A percentile compares a stretch with the other conserved stretches of the same genome.
These are phyloP conservation scores for Pseudogymnoascus sp. DNA, from an alignment of 2,329 filamentous ascomycete species.

Conservation along the genomic window DNA sequence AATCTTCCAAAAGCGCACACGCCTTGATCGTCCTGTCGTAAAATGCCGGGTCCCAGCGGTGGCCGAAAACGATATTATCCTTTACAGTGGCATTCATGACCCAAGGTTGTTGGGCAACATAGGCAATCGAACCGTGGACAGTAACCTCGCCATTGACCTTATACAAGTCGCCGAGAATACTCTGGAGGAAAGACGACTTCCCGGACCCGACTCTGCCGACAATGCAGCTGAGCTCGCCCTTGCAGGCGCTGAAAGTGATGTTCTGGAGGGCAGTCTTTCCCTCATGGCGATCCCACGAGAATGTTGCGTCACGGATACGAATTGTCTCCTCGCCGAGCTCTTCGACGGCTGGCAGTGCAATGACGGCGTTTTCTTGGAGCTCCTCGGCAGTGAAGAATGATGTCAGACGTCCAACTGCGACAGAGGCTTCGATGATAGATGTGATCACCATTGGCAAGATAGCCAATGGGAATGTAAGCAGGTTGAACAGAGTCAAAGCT, in stretches of 20 bases:
- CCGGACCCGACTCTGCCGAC: conserved; percentile 92
- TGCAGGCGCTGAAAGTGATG: conserved; percentile 82
- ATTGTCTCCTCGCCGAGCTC: conserved; percentile 81
- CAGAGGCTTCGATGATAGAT: conserved; percentile 89
- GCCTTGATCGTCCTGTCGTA: conserved; percentile 90
- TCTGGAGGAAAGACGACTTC: conserved; percentile 87
- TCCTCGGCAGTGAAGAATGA: conserved; percentile 83
- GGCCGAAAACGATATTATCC: conserved; percentile 95
- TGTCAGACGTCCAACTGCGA: conserved; percentile 80
- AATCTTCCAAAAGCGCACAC: conserved; percentile 86
- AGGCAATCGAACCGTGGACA: conserved; percentile 76
- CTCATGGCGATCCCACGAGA: conserved; percentile 90
- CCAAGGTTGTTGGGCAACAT: conserved; percentile 90
- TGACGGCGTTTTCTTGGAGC: conserved; percentile 77
- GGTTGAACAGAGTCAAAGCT: conserved; percentile 85
- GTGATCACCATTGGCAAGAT: conserved; percentile 98
- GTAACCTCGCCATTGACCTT: conserved; percentile 79
- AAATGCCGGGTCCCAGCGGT: conserved; percentile 87
- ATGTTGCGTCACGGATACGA: conserved; percentile 73
- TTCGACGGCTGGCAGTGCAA: conserved; percentile 59
- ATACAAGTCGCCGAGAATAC: conserved; percentile 85
- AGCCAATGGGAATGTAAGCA: conserved; percentile 89
- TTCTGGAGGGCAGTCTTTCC: conserved; percentile 65
- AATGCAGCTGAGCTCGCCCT: conserved; percentile 87
- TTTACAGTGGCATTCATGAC: conserved; percentile 96